Percentiles rank a stretch among this genome's conserved stretches.
These are phyloP conservation scores for Trapa incisa DNA, from an alignment of 345 rosid species.

Conservation along the genomic window DNA sequence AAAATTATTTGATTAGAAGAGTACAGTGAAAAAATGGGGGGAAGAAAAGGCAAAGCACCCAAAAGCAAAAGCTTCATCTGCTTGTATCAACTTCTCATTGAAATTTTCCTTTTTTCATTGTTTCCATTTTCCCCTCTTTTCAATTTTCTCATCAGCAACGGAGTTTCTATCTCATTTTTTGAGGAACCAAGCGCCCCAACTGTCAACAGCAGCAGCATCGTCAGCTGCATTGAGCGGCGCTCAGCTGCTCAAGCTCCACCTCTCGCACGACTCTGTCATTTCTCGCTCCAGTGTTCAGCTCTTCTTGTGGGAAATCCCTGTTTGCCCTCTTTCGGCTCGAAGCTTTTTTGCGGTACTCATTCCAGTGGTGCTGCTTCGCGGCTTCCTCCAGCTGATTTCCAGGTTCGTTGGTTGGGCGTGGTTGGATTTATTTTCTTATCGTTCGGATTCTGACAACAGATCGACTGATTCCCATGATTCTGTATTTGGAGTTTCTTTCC, in stretches of 20 bases:
- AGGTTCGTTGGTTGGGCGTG: neutral
- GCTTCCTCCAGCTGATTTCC: neutral
- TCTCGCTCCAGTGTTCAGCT: too few species aligned
- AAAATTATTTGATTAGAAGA: neutral
- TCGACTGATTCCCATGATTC: too few species aligned
- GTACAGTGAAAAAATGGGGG: neutral
- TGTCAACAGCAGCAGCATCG: neutral
- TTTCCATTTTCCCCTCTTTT: conserved; percentile 3
- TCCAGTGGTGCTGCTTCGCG: neutral
- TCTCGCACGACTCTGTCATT: neutral
- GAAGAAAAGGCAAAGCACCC: neutral
- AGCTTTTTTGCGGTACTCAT: neutral
- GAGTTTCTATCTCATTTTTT: conserved; percentile 18
- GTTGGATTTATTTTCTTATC: neutral
- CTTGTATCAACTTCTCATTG: conserved; percentile 20
- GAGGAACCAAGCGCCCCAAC: conserved; percentile 20
- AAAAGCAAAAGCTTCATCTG: neutral
- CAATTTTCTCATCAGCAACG: conserved; percentile 4
- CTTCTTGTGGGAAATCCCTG: neutral
- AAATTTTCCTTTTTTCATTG: conserved; percentile 14
- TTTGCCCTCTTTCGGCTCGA: conserved; percentile 1
- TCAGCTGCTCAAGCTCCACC: neutral
- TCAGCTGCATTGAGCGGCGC: neutral
- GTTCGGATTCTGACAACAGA: too few species aligned
- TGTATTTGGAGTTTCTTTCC: too few species aligned